phyloP scores from a whole-genome alignment of 2,329 filamentous ascomycete species.

The Raffaelea ambrosiae region DNA sequence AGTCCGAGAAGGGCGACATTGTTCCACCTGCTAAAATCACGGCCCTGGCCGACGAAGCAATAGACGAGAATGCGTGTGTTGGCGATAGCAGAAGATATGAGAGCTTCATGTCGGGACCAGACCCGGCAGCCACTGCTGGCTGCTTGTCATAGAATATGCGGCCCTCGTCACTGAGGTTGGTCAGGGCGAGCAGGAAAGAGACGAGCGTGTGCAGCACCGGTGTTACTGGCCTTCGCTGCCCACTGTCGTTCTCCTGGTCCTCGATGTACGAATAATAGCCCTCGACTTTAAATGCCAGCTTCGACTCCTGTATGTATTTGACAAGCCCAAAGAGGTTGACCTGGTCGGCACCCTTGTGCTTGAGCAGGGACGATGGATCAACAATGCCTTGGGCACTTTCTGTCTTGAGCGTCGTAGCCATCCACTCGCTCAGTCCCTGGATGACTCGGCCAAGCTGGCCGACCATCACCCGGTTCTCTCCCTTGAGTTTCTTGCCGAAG shows the following conservation, averaged over 20 bases:
- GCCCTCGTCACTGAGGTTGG: constrained; percentile 70
- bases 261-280: constrained; percentile 65
- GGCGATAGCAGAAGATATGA: constrained; percentile 88
- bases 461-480: constrained; percentile 84
- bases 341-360: constrained; percentile 82
- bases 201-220: constrained; percentile 48
- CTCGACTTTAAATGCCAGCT: constrained; percentile 89
- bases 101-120: constrained; percentile 45
- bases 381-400: constrained; percentile 60
- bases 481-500: constrained; percentile 82
- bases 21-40: constrained; percentile 91
- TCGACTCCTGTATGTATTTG: constrained; percentile 82
- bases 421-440: constrained; percentile 65
- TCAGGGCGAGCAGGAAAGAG: constrained; percentile 68
- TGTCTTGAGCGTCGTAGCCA: constrained; percentile 31
- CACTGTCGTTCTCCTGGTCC: constrained; percentile 27
- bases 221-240: constrained; percentile 18
- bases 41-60: constrained; percentile 75
- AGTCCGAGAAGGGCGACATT: constrained; percentile 95
- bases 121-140: constrained; percentile 4
- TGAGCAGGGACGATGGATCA: constrained; percentile 62
- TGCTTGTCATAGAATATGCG: constrained; percentile 55
- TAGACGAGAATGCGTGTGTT: constrained; percentile 80
- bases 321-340: constrained; percentile 89
- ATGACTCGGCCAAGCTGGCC: constrained; percentile 79